phyloP scores from a whole-genome alignment of 2,329 filamentous ascomycete genomes.

The Ophiostoma angusticollis region DNA sequence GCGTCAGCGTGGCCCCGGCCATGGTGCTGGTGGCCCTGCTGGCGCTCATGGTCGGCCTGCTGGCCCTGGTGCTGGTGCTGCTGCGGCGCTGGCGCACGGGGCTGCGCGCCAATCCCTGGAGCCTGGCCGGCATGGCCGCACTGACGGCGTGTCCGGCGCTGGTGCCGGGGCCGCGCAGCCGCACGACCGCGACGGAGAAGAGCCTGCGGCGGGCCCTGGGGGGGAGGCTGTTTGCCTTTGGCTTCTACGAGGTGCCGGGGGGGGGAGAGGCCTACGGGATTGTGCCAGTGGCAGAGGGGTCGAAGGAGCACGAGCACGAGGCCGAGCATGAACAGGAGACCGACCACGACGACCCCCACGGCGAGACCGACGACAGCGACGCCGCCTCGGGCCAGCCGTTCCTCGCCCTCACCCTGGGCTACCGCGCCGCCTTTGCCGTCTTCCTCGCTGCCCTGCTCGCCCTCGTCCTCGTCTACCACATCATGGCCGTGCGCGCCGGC shows the following conservation, averaged over 20 bases:
- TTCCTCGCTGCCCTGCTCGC: constrained; percentile 23
- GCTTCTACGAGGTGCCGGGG: constrained; percentile 17
- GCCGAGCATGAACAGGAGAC: constrained; percentile 6
- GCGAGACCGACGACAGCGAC: neutral
- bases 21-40: constrained; percentile 23
- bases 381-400: constrained; percentile 18
- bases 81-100: constrained; percentile 26
- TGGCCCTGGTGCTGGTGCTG: constrained; percentile 18
- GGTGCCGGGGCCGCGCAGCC: constrained; percentile 7
- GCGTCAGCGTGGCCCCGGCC: constrained; percentile 21
- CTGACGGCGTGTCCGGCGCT: constrained; percentile 22
- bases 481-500: constrained; percentile 14
- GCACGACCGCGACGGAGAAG: constrained; percentile 14
- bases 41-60: constrained; percentile 19
- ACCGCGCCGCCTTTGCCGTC: constrained; percentile 21
- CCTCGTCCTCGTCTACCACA: constrained; percentile 29
- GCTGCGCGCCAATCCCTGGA: constrained; percentile 28
- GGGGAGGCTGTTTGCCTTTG: constrained; percentile 19
- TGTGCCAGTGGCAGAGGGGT: constrained; percentile 18
- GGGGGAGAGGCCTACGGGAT: constrained; percentile 22
- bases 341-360: neutral
- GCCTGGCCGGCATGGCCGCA: constrained; percentile 23
- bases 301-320: constrained; percentile 10
- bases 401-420: constrained; percentile 23
- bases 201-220: constrained; percentile 14